phyloP scores from a whole-genome alignment of 768 basidiomycete species.

The Macrolepiota albuminosa region DNA sequence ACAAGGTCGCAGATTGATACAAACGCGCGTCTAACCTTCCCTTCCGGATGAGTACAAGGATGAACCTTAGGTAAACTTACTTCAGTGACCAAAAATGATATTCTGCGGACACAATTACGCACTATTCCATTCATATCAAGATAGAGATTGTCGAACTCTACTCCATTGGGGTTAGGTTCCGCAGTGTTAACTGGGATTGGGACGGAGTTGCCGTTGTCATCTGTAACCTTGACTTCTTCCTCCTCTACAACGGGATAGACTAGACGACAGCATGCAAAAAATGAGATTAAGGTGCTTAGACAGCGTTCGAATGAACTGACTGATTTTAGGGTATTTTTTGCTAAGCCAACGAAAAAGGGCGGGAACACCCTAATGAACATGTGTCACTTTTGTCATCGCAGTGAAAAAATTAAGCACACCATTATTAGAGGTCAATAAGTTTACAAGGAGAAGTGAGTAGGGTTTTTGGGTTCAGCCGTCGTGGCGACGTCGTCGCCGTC shows the following conservation, averaged over 20 bases:
- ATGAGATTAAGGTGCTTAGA: neutral
- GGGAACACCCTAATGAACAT: constrained; percentile 76
- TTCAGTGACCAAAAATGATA: neutral
- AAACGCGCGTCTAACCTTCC: constrained; percentile 53
- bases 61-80: constrained; percentile 64
- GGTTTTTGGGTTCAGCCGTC: neutral
- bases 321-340: constrained; percentile 97
- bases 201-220: constrained; percentile 61
- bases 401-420: neutral
- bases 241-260: constrained; percentile 83
- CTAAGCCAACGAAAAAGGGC: constrained; percentile 98
- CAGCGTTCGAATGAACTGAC: constrained; percentile 36
- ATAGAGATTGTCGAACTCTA: constrained; percentile 95
- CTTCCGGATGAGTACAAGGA: constrained; percentile 98
- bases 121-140: constrained; percentile 99
- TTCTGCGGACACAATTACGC: constrained; percentile 21
- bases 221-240: constrained; percentile 65
- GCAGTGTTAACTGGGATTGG: constrained; percentile 76
- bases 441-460: constrained; percentile 1
- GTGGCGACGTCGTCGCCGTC: neutral
- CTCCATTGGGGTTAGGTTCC: constrained; percentile 87
- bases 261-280: constrained; percentile 20
- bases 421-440: constrained; percentile 2
- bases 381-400: neutral
- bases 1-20: neutral